Percentiles rank a stretch among this genome's conserved stretches.
These are phyloP conservation scores for Yamadazyma sp. DNA, from an alignment of 1,139 yeast species.

Conservation along the genomic window DNA sequence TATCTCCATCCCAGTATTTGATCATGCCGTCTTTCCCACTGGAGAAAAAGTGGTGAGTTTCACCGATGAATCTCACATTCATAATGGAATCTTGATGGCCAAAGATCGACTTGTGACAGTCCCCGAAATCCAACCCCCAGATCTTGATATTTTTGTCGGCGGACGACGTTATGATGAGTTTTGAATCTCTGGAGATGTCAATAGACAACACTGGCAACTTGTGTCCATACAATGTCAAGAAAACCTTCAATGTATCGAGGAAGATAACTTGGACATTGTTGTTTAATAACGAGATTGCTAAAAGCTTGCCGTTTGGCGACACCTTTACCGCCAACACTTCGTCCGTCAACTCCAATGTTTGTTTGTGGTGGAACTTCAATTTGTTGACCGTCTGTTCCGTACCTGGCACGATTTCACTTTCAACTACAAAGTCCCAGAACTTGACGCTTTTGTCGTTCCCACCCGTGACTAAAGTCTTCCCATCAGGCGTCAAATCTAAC, in stretches of 20 bases:
- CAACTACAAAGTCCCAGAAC: conserved; percentile 82
- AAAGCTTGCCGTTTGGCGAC: conserved; percentile 75
- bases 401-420: conserved; percentile 68
- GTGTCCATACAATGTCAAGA: conserved; percentile 89
- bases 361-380: conserved; percentile 67
- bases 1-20: conserved; percentile 98
- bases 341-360: conserved; percentile 81
- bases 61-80: conserved; percentile 82
- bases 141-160: conserved; percentile 96
- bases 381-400: conserved; percentile 52
- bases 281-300: conserved; percentile 86
- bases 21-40: conserved; percentile 86
- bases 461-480: conserved; percentile 82
- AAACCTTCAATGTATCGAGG: conserved; percentile 82
- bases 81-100: conserved; percentile 96
- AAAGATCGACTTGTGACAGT: conserved; percentile 92
- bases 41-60: conserved; percentile 84
- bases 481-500: conserved; percentile 82
- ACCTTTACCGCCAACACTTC: conserved; percentile 79
- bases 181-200: conserved; percentile 87
- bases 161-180: conserved; percentile 84
- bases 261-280: conserved; percentile 93
- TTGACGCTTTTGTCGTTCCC: conserved; percentile 90
- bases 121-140: conserved; percentile 99
- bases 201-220: conserved; percentile 89